Conservation (phyloP, 257 asterid species). For the Solanum etuberosum region DNA sequence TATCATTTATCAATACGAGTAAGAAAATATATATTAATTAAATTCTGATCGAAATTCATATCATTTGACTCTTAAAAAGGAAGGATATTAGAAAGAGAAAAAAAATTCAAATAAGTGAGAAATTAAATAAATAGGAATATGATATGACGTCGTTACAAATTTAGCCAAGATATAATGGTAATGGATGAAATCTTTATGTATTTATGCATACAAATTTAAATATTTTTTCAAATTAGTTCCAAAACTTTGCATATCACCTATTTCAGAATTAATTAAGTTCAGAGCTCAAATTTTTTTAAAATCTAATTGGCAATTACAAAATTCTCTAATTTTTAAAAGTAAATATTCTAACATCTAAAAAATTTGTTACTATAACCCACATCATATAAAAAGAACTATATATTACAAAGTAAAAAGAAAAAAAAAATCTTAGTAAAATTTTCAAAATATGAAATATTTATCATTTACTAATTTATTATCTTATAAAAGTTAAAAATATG, state of each 20-base stretch:
- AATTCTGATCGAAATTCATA: too few relatives aligned
- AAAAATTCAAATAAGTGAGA: background rate
- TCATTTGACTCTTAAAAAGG: background rate
- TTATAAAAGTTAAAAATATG: too few relatives aligned
- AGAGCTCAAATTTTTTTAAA: background rate
- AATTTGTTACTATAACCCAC: background rate
- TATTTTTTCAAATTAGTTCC: background rate
- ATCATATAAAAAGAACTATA: background rate
- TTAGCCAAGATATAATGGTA: background rate
- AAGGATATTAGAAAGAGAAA: background rate
- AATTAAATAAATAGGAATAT: too few relatives aligned
- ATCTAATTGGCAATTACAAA: too few relatives aligned
- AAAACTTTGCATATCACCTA: background rate
- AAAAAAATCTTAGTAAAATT: too few relatives aligned
- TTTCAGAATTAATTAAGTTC: background rate
- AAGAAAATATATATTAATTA: too few relatives aligned
- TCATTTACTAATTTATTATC: too few relatives aligned
- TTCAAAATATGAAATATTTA: too few relatives aligned
- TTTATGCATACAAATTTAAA: background rate
- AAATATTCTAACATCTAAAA: too few relatives aligned
- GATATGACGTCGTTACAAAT: background rate
- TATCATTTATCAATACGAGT: background rate
- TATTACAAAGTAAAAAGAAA: too few relatives aligned
- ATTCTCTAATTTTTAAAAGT: background rate
- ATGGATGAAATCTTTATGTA: background rate